A percentile compares a stretch with the other conserved stretches of the same genome.
These are phyloP conservation scores for Marchantia paleacea DNA, from an alignment of 225 moss, liverwort and hornwort genomes.

Conservation along the genomic window DNA sequence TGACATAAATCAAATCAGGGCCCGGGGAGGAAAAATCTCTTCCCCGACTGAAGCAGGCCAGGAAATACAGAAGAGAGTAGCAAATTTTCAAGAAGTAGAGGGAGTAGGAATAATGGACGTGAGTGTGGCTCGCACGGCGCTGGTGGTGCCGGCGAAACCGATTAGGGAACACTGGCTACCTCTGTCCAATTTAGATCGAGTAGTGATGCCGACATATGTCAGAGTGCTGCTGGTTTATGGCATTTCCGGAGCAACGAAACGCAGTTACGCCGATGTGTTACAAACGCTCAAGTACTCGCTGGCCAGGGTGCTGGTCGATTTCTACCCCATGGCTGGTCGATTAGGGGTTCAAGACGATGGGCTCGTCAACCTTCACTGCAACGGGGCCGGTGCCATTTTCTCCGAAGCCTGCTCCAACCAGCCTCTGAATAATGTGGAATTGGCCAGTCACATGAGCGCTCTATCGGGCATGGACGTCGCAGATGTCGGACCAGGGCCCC, in stretches of 20 bases:
- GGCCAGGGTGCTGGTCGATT: slow-evolving; percentile 35
- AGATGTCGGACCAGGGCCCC: slow-evolving; percentile 26
- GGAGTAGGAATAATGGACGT: slow-evolving; percentile 23
- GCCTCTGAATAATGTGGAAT: slow-evolving; percentile 14
- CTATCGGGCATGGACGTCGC: slow-evolving; percentile 32
- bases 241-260: slow-evolving; percentile 1
- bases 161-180: slow-evolving; percentile 39
- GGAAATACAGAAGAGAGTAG: neutral
- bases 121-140: slow-evolving; percentile 11
- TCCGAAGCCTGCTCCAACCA: slow-evolving; percentile 28
- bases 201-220: slow-evolving; percentile 39
- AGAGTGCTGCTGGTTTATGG: slow-evolving; percentile 30
- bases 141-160: slow-evolving; percentile 35
- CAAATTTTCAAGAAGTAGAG: neutral
- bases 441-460: slow-evolving; percentile 21
- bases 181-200: slow-evolving; percentile 43
- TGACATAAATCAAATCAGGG: neutral
- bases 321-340: slow-evolving; percentile 43
- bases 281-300: slow-evolving; percentile 31
- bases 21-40: neutral
- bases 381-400: slow-evolving; percentile 39
- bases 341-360: slow-evolving; percentile 39
- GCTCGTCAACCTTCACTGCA: slow-evolving; percentile 42
- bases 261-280: slow-evolving; percentile 17
- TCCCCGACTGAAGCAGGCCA: neutral